Evolutionary conservation across 345 rosid species (phyloP), one percentile per base, ranked within the genome.

Genomic region (Citropsis articulata): DNA sequence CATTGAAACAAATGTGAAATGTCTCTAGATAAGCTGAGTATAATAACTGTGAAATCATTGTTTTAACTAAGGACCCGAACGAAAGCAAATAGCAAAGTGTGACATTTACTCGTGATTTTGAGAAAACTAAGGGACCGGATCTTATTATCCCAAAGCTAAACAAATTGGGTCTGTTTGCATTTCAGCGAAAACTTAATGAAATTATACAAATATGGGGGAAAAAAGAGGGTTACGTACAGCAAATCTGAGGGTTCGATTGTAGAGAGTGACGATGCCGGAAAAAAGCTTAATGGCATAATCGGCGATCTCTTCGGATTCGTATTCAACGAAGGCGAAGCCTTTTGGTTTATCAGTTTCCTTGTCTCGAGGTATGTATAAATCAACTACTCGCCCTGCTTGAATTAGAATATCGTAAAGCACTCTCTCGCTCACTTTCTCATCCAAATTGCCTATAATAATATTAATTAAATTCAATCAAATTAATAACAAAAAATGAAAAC

Each of bases 211-310:
- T 18, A 53, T 19, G 2, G 0, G 0, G 0, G 5, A 18, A 0
- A 18, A 8, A 18, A 4, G n/a, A 53, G 6, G 19, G 1, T 45
- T 38, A 84, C 94, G 65, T 28, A 91, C 98, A 72, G 89, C 97
- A 53, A 92, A 96, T 77, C 86, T 92, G n/a, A 96, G 80, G 28
- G 92, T 88, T 63, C 98, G 82, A 14, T 86, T 92, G 81, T 89
- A 85, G 19, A 96, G 91, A 77, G 92, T 86, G n/a, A 96, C 97
- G 28, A 96, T 92, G 78, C 98, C 98, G 12, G 97, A 85, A 87
- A 94, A 96, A 67, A 94, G 97, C 90, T 85, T 92, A 56, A 94
- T 92, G 48, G 99, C 98, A 81, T 96, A 96, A 25, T 94, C 91
- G 0, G 99, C 99, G 81, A 92, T 84, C 79, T 94, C 95, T 77